Evolutionary conservation across 2,329 filamentous ascomycete genomes (phyloP).

Genomic region (Pseudogymnoascus sp.): DNA sequence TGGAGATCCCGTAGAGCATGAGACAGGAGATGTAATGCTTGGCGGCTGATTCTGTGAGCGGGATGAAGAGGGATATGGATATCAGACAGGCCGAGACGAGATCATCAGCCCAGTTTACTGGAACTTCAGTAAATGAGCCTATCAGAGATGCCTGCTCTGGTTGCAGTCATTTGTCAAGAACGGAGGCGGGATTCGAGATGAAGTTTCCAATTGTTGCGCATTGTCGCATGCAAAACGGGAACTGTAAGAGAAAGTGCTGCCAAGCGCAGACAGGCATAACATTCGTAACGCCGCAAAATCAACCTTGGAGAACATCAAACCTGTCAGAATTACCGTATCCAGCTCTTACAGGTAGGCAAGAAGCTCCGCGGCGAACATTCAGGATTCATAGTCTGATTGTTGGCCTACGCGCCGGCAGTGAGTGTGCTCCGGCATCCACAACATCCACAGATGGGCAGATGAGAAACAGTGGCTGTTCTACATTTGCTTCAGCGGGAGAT

Average conservation of each 20-base stretch:
- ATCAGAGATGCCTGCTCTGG: neutral
- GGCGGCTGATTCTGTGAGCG: neutral
- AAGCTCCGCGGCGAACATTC: neutral
- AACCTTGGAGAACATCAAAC: neutral
- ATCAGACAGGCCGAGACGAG: neutral
- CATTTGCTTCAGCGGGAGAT: neutral
- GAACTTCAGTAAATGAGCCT: neutral
- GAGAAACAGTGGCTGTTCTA: slow-evolving; percentile 1
- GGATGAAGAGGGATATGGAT: neutral
- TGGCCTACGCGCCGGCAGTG: neutral
- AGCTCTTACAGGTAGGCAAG: neutral
- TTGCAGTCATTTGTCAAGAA: neutral
- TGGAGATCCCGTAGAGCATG: slow-evolving; percentile 1
- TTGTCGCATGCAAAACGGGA: neutral
- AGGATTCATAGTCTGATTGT: neutral
- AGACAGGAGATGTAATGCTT: slow-evolving; percentile 1
- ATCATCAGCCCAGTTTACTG: neutral
- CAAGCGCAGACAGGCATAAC: neutral
- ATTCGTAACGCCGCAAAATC: neutral
- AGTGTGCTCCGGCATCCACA: neutral
- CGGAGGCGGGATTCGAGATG: neutral
- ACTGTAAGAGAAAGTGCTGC: neutral
- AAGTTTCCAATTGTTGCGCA: slow-evolving; percentile 1
- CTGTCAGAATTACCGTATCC: neutral
- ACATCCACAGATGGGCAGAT: neutral